phyloP scores from a whole-genome alignment of 2,329 filamentous ascomycete genomes.

The Esteya vermicola region DNA sequence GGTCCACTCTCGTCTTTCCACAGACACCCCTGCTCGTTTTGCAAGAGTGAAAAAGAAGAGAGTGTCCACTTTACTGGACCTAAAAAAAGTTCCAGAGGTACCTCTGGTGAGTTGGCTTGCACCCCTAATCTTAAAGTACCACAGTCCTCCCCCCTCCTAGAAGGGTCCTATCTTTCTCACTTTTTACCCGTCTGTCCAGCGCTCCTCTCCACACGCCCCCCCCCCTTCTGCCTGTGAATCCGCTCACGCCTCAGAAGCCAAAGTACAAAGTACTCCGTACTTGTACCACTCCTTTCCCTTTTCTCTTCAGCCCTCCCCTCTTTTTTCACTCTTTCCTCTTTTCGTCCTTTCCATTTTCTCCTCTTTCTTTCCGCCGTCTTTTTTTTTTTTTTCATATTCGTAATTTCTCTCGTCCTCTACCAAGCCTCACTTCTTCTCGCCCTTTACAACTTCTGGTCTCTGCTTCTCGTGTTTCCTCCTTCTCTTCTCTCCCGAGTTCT shows the following conservation, averaged over 20 bases:
- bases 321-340: constrained; percentile 3
- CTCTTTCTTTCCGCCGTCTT: background rate
- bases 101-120: constrained; percentile 1
- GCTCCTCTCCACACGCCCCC: constrained; percentile 1
- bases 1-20: constrained; percentile 3
- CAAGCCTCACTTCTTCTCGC: background rate
- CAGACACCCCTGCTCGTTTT: constrained; percentile 4
- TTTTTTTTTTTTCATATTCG: background rate
- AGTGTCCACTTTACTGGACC: background rate
- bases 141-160: background rate
- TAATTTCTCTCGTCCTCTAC: background rate
- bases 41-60: background rate
- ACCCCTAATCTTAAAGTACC: constrained; percentile 7
- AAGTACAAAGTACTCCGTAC: background rate
- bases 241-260: constrained; percentile 2
- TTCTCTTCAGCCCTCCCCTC: constrained; percentile 1
- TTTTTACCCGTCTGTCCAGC: constrained; percentile 1
- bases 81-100: background rate
- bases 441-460: background rate
- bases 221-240: constrained; percentile 1
- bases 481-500: too few relatives aligned
- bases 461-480: background rate
- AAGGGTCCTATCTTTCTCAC: constrained; percentile 2
- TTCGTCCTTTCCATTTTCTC: background rate
- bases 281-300: background rate